phyloP scores from a whole-genome alignment of 805 yeast species.

The Jamesozyma lodderae region DNA sequence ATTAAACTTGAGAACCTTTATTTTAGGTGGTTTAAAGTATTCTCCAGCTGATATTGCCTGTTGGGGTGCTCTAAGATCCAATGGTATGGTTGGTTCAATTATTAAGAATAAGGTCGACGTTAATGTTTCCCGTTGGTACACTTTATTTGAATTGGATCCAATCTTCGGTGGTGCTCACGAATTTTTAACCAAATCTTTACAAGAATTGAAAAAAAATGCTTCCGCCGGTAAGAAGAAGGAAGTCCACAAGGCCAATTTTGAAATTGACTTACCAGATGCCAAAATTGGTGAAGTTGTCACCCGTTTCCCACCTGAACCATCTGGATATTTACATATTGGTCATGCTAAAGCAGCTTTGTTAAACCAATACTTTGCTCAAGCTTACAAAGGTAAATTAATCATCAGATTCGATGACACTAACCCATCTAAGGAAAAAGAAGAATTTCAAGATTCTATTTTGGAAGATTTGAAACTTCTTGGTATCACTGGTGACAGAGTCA shows the following conservation, averaged over 20 bases:
- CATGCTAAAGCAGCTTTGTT: constrained; percentile 97
- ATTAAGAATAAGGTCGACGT: constrained; percentile 75
- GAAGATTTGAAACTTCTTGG: constrained; percentile 89
- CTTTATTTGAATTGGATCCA: constrained; percentile 56
- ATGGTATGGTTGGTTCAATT: constrained; percentile 86
- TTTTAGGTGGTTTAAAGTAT: constrained; percentile 51
- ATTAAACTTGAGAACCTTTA: constrained; percentile 75
- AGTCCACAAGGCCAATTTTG: constrained; percentile 88
- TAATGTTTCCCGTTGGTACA: constrained; percentile 92
- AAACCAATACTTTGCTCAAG: constrained; percentile 93
- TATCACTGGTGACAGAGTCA: constrained; percentile 79
- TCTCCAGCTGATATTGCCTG: constrained; percentile 76
- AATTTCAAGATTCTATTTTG: constrained; percentile 86
- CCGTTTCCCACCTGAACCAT: constrained; percentile 99
- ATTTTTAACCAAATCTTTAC: constrained; percentile 54
- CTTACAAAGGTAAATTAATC: constrained; percentile 91
- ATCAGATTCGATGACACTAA: constrained; percentile 97
- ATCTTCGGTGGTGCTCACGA: constrained; percentile 65
- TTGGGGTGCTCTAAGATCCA: constrained; percentile 92
- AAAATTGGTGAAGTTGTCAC: constrained; percentile 92
- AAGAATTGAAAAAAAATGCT: constrained; percentile 63
- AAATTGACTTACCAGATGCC: constrained; percentile 87
- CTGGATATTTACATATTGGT: constrained; percentile 95
- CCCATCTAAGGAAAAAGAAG: constrained; percentile 92
- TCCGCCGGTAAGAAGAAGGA: constrained; percentile 68